phyloP scores from a whole-genome alignment of 106 monocot species.

The Cymbidium sinense region DNA sequence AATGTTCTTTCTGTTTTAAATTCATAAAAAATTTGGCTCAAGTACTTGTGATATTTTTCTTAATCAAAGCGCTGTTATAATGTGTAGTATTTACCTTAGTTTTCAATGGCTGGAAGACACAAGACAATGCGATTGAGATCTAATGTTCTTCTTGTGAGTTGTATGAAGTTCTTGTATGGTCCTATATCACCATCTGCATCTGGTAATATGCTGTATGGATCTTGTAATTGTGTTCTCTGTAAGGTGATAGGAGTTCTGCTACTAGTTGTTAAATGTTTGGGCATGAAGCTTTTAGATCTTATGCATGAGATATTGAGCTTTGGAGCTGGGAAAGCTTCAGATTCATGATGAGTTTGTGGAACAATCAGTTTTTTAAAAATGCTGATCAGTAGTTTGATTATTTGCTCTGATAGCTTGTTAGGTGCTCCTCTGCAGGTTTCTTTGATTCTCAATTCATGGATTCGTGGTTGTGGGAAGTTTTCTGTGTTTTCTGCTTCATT shows the following conservation, averaged over 20 bases:
- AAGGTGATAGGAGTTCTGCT: too few species aligned
- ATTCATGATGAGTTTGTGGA: conserved; percentile 11
- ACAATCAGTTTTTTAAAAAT: conserved; percentile 62
- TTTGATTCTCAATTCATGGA: conserved; percentile 1
- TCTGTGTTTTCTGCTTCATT: conserved; percentile 21
- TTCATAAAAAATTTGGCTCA: too few species aligned
- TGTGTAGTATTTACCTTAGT: conserved; percentile 37
- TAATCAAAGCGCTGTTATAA: neutral
- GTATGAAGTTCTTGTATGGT: conserved; percentile 38
- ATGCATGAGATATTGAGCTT: conserved; percentile 68
- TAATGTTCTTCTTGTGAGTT: conserved; percentile 49
- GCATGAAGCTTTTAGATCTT: too few species aligned
- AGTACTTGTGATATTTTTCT: too few species aligned
- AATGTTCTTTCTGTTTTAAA: too few species aligned
- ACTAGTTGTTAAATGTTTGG: too few species aligned
- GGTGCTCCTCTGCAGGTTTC: conserved; percentile 23
- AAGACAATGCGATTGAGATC: conserved; percentile 38
- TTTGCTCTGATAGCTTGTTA: conserved; percentile 73
- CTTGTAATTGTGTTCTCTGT: too few species aligned
- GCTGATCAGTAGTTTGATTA: conserved; percentile 46
- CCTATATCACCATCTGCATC: conserved; percentile 36
- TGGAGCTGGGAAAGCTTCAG: conserved; percentile 16
- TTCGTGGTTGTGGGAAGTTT: conserved; percentile 10
- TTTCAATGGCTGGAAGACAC: conserved; percentile 38
- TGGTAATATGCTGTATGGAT: conserved; percentile 24